Evolutionary conservation across 176 grass and related monocot genomes (phyloP).

Genomic region (Thinopyrum elongatum): DNA sequence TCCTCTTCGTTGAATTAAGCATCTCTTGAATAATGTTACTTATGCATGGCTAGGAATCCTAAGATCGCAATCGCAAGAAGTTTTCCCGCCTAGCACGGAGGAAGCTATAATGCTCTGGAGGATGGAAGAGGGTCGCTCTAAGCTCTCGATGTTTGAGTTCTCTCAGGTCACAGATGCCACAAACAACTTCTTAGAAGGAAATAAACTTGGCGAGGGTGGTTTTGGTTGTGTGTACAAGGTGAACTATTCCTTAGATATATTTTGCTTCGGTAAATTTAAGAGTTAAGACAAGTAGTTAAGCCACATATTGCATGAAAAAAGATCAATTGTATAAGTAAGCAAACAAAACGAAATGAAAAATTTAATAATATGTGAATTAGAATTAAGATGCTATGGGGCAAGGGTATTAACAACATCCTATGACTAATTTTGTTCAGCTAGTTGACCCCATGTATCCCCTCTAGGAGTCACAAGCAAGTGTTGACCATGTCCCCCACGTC

Average conservation of each 20-base stretch:
- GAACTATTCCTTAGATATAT: neutral
- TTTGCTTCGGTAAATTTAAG: neutral
- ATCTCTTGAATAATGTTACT: neutral
- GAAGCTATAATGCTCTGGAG: neutral
- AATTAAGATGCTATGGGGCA: neutral
- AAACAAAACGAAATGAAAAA: neutral
- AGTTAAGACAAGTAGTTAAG: neutral
- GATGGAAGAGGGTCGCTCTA: neutral
- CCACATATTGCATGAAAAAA: neutral
- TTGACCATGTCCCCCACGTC: no score
- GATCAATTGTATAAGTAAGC: no score
- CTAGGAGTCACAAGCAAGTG: no score
- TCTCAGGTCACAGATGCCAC: conserved; percentile 30
- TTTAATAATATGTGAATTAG: neutral
- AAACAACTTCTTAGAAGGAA: conserved; percentile 35
- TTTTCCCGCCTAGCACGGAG: neutral
- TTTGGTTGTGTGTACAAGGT: conserved; percentile 56
- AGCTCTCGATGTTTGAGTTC: conserved; percentile 29
- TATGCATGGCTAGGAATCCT: neutral
- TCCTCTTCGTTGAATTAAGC: neutral
- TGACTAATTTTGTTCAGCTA: no score
- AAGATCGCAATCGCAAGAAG: neutral
- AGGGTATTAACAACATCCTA: neutral
- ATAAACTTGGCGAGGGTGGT: conserved; percentile 53
- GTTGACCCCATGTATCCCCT: no score